Evolutionary conservation across 805 yeast species (phyloP).

Genomic region (Dipodascus geniculatus): DNA sequence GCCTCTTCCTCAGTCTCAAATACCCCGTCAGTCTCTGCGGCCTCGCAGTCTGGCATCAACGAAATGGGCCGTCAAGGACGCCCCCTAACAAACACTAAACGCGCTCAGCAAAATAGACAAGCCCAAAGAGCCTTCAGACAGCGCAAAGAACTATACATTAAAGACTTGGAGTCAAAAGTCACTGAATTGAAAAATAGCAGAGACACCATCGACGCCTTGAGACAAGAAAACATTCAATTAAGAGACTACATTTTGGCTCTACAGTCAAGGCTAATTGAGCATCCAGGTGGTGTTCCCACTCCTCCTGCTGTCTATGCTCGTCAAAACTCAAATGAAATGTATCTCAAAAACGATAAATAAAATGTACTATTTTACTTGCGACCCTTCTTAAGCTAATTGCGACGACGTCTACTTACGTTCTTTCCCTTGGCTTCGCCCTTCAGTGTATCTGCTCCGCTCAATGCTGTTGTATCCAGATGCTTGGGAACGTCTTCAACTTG

Average conservation of each 20-base stretch:
- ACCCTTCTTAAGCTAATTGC: too few relatives aligned
- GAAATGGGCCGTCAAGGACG: constrained; percentile 20
- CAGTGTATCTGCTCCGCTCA: too few relatives aligned
- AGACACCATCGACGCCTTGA: constrained; percentile 53
- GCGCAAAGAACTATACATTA: constrained; percentile 70
- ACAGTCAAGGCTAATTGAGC: constrained; percentile 54
- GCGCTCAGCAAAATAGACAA: constrained; percentile 85
- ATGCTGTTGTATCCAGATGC: too few relatives aligned
- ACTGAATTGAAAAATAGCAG: constrained; percentile 49
- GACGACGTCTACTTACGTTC: too few relatives aligned
- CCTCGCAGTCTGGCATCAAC: background rate
- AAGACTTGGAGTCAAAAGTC: constrained; percentile 65
- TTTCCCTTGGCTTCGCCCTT: too few relatives aligned
- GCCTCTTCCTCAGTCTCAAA: background rate
- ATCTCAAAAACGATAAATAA: background rate
- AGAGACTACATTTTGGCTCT: constrained; percentile 62
- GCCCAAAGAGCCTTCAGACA: constrained; percentile 89
- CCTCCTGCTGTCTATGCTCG: constrained; percentile 26
- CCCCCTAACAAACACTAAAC: constrained; percentile 51
- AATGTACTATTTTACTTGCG: too few relatives aligned
- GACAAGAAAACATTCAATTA: constrained; percentile 57
- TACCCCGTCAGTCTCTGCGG: background rate
- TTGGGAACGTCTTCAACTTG: background rate
- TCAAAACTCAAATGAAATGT: constrained; percentile 1
- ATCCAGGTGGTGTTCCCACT: constrained; percentile 35